Evolutionary conservation across 208 protist genomes (phyloP).

Genomic region (Crithidia acanthocephali): DNA sequence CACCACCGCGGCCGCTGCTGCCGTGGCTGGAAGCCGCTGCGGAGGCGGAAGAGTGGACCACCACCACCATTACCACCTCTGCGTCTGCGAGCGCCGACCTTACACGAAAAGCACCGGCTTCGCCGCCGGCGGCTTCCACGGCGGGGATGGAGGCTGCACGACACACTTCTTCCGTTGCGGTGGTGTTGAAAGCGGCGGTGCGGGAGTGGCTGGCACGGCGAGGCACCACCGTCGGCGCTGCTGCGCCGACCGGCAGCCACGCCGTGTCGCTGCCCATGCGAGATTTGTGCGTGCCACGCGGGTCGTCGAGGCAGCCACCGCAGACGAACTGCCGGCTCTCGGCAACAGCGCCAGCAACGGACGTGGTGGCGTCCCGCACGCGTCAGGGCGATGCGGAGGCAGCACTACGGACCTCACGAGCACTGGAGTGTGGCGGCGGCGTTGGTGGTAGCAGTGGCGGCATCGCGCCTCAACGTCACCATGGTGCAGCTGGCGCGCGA

Average conservation of each 20-base stretch:
- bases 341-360: not conserved
- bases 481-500: too few relatives aligned
- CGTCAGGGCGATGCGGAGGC: not conserved
- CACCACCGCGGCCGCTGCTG: slow-evolving; percentile 14
- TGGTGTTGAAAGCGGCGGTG: slow-evolving; percentile 33
- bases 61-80: not conserved
- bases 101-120: not conserved
- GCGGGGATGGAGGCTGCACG: not conserved
- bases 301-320: not conserved
- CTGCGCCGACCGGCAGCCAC: slow-evolving; percentile 40
- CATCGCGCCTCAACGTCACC: too few relatives aligned
- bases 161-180: slow-evolving; percentile 9
- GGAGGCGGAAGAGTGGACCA: slow-evolving; percentile 25
- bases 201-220: slow-evolving; percentile 46
- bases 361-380: not conserved
- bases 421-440: too few relatives aligned
- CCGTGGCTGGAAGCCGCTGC: slow-evolving; percentile 27
- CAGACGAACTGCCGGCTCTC: not conserved
- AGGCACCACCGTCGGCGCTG: slow-evolving; percentile 46
- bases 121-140: not conserved
- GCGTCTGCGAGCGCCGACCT: too few relatives aligned
- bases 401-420: not conserved
- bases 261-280: slow-evolving; percentile 36
- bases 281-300: slow-evolving; percentile 28
- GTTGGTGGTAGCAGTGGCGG: too few relatives aligned